Evolutionary conservation across 306 rosid genomes (phyloP), one percentile per base, ranked within the genome.

Genomic region (Glycine latifolia): DNA sequence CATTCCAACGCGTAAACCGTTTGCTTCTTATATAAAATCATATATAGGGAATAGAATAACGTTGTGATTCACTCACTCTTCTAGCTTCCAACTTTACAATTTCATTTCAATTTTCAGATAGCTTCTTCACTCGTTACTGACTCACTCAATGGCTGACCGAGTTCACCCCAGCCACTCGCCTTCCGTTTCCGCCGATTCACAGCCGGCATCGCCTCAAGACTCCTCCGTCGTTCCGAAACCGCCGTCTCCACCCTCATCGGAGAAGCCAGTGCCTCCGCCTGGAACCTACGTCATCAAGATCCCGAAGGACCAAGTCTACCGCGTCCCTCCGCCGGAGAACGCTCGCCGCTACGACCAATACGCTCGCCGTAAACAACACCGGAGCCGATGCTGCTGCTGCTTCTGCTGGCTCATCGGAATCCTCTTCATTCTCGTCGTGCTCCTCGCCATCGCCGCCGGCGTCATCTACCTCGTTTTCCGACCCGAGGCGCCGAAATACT

Each of bases 281-380:
- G 91, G 90, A n/a, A 89, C 94, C 54, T 91, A 91, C 84, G 87
- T 91, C 76, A 83, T 94, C 76, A 78, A 88, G 70, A 83, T 92
- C 62, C 98, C 98, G 10, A 94, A 89, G 81, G 96, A 94, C 80
- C 91, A 86, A 74, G 85, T 91, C 78, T 91, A 89, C 88, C 96
- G 97, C 52, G 85, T 91, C 15, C 98, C 97, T 8, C 97, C 96
- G 6, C 94, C 89, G 4, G 97, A 91, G 73, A 92, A 92, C 39
- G 87, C 97, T 2, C 58, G 70, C 43, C 92, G 87, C 31, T 88
- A 67, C 86, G 31, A 90, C 10, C 66, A 67, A 5, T 89, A 85
- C 85, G 11, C 90, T 84, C 53, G 69, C 82, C 83, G 54, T 41
- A 83, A 80, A 7, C 5, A 75, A 10, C 83, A 75, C 80, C 88